These are phyloP conservation scores for Metschnikowia kunwiensis DNA, from an alignment of 805 yeast genomes.

Conservation along the genomic window DNA sequence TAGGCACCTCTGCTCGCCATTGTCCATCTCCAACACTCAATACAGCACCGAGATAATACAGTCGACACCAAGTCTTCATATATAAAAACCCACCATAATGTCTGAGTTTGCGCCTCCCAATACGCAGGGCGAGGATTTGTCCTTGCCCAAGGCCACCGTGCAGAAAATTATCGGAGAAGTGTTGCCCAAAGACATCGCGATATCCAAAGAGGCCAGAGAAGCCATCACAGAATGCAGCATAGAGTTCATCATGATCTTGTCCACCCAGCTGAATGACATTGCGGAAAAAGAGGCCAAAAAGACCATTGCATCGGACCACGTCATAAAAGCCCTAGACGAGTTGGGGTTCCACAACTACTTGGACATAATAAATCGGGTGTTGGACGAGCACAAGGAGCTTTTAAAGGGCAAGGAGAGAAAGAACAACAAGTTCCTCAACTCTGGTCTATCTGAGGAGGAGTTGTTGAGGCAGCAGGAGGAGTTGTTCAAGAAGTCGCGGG, in stretches of 20 bases:
- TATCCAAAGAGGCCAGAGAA: conserved; percentile 91
- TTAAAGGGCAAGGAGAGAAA: conserved; percentile 87
- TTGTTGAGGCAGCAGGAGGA: conserved; percentile 89
- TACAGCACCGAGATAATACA: neutral
- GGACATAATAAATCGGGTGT: conserved; percentile 72
- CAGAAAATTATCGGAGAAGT: conserved; percentile 92
- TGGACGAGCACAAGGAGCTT: conserved; percentile 83
- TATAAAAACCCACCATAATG: conserved; percentile 21
- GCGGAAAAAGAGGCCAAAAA: conserved; percentile 96
- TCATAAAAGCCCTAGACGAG: conserved; percentile 80
- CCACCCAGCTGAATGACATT: conserved; percentile 91
- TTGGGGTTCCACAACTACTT: conserved; percentile 85
- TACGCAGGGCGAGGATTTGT: conserved; percentile 37
- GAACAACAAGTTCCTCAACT: conserved; percentile 87
- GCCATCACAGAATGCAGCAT: conserved; percentile 95
- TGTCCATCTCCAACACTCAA: neutral
- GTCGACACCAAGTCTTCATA: neutral
- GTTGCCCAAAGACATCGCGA: conserved; percentile 80
- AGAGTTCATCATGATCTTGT: conserved; percentile 90
- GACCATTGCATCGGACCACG: conserved; percentile 96
- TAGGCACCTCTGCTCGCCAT: conserved; percentile 10
- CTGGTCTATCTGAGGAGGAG: conserved; percentile 92
- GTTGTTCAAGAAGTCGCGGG: conserved; percentile 75
- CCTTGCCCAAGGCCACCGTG: conserved; percentile 74
- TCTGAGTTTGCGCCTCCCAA: conserved; percentile 37